Evolutionary conservation across 495 filamentous ascomycete species (phyloP), one percentile per base, ranked within the genome.

Genomic region (Collariella sp.): DNA sequence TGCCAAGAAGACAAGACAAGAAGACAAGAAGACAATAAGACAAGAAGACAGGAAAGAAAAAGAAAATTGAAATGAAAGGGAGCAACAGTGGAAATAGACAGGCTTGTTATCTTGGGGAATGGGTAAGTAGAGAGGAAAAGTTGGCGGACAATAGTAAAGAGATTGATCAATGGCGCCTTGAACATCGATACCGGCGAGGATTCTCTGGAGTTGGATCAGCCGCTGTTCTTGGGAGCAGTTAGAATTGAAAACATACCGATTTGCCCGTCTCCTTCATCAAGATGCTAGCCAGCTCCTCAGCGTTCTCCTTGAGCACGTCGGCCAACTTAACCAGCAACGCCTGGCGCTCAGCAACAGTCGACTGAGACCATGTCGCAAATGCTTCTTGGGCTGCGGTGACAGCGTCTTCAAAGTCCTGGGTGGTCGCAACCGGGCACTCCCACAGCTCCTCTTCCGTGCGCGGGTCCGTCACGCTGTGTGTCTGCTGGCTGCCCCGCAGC

Each of bases 281-380:
- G 3, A 72, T 65, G 23, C 65, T 61, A 26, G 66, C 55, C 12
- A 76, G 58, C 44, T 74, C 63, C 2, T 66, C 63, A 10, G 52
- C 50, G 45, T 76, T 61, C 24, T 70, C 52, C 11, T 65, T 56
- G 43, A 75, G 53, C 40, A 60, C 46, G 10, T 70, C 66, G 38
- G 75, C 76, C 43, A 80, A 78, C 53, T 79, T 79, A 40, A 67
- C 49, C 5, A 87, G 60, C 11, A 77, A 62, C 22, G 77, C 72
- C 34, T 80, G 75, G 15, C 86, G 76, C 62, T 79, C 70, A 0
- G 69, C 56, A 12, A 69, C 54, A 0, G 72, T 69, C 11, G 63
- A 70, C 36, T 67, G 58, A 18, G 56, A 62, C 77, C 77, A 80
- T 0, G 65, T 63, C 33, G 63, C 59, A 49, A 77, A 78, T 31